phyloP scores from a whole-genome alignment of 495 filamentous ascomycete genomes.

The Trichocladium uniseriatum region DNA sequence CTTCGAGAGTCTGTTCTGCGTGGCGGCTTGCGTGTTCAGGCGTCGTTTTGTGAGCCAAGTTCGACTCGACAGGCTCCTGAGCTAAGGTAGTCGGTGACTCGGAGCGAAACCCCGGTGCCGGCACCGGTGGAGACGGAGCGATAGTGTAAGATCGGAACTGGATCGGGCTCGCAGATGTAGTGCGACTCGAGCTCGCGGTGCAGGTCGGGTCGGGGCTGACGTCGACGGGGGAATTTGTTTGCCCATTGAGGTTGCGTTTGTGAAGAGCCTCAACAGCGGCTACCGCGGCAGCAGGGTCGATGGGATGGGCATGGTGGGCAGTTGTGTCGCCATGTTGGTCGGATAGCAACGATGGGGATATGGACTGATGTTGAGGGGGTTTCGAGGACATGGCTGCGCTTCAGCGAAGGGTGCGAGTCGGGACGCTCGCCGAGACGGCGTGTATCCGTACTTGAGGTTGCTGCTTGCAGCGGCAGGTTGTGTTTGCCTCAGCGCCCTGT shows the following conservation, averaged over 20 bases:
- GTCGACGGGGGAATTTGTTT: constrained; percentile 16
- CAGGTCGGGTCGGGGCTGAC: constrained; percentile 6
- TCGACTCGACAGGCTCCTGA: constrained; percentile 2
- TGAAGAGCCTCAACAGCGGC: constrained; percentile 17
- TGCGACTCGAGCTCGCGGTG: constrained; percentile 12
- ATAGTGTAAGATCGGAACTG: constrained; percentile 28
- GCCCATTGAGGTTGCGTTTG: constrained; percentile 15
- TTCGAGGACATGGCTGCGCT: constrained; percentile 14
- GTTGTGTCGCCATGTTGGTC: constrained; percentile 9
- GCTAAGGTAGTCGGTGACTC: constrained; percentile 3
- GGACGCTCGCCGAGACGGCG: background rate
- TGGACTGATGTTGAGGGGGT: constrained; percentile 1
- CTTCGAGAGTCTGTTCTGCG: too few relatives aligned
- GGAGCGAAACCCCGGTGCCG: background rate
- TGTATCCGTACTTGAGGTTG: background rate
- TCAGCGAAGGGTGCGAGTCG: background rate
- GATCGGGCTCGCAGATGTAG: constrained; percentile 12
- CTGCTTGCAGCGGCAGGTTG: background rate
- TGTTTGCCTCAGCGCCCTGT: too few relatives aligned
- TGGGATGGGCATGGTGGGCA: constrained; percentile 11
- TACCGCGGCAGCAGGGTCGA: constrained; percentile 15
- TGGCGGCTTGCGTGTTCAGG: too few relatives aligned
- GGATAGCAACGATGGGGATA: background rate
- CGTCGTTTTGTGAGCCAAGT: too few relatives aligned
- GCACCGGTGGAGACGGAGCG: constrained; percentile 25